phyloP scores from a whole-genome alignment of 257 asterid species.

The Rubia yunnanensis region DNA sequence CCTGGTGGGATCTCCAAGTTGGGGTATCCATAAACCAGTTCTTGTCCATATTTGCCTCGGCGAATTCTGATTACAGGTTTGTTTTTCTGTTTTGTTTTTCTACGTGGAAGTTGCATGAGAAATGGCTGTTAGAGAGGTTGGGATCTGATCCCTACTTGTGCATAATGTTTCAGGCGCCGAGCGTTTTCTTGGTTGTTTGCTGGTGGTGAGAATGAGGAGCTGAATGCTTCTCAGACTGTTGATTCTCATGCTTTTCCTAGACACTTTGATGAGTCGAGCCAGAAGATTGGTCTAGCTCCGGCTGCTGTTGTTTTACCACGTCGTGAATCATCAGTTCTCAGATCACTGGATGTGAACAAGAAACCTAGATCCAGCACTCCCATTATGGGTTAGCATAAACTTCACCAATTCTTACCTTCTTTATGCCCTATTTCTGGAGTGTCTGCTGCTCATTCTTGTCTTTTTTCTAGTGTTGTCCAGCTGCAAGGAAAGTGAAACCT shows the following conservation, averaged over 20 bases:
- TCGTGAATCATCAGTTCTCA: conserved; percentile 47
- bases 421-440: background rate
- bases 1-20: conserved; percentile 97
- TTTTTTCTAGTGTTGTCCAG: conserved; percentile 30
- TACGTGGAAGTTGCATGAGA: background rate
- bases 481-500: conserved; percentile 52
- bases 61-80: conserved; percentile 94
- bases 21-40: conserved; percentile 90
- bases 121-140: background rate
- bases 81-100: background rate
- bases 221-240: conserved; percentile 78
- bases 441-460: conserved; percentile 5
- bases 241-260: conserved; percentile 85
- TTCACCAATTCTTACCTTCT: background rate
- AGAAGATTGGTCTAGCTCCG: conserved; percentile 69
- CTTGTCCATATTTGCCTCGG: conserved; percentile 83
- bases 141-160: background rate
- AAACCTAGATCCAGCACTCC: conserved; percentile 76
- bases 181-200: conserved; percentile 88
- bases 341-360: conserved; percentile 52
- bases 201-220: conserved; percentile 79
- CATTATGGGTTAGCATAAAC: conserved; percentile 61
- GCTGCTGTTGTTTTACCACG: conserved; percentile 73
- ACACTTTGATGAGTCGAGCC: conserved; percentile 59
- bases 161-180: conserved; percentile 48